Conservation (phyloP, 164 flowering plant species). For the Houttuynia cordata region DNA sequence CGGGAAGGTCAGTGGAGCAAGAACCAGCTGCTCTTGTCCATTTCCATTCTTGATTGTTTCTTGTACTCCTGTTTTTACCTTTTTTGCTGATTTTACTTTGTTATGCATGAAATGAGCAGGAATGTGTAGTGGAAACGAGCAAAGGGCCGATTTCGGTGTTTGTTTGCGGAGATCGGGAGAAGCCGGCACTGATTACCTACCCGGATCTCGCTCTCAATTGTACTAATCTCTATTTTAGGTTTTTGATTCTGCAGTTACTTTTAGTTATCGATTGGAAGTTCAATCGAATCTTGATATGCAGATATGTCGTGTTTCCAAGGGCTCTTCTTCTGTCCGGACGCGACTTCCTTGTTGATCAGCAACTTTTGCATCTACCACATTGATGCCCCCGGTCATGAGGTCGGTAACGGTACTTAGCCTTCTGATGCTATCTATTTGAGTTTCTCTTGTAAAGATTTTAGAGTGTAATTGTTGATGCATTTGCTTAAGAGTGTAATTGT, state of each 20-base stretch:
- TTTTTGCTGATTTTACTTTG: neutral
- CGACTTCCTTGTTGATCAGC: conserved; percentile 53
- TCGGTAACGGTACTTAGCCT: conserved; percentile 13
- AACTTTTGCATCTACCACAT: conserved; percentile 74
- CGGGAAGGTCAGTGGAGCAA: conserved; percentile 30
- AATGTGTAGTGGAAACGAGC: conserved; percentile 41
- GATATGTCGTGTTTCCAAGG: conserved; percentile 65
- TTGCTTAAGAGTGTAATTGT: conserved; percentile 6
- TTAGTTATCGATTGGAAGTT: conserved; percentile 2
- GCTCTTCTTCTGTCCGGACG: conserved; percentile 48
- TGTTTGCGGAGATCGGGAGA: conserved; percentile 60
- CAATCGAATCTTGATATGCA: conserved; percentile 10
- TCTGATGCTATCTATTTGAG: neutral
- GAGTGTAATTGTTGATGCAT: conserved; percentile 2
- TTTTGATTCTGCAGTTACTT: neutral
- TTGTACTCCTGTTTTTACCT: neutral
- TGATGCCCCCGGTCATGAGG: conserved; percentile 65
- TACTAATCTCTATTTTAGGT: conserved; percentile 14
- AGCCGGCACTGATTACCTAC: conserved; percentile 58
- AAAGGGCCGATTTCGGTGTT: conserved; percentile 48
- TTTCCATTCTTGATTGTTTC: conserved; percentile 1
- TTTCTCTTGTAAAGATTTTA: too few species aligned
- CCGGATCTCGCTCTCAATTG: conserved; percentile 69
- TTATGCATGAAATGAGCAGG: conserved; percentile 23
- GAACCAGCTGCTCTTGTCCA: neutral